These are phyloP conservation scores for Solanum stenotomum DNA, from an alignment of 257 asterid species.

Conservation along the genomic window DNA sequence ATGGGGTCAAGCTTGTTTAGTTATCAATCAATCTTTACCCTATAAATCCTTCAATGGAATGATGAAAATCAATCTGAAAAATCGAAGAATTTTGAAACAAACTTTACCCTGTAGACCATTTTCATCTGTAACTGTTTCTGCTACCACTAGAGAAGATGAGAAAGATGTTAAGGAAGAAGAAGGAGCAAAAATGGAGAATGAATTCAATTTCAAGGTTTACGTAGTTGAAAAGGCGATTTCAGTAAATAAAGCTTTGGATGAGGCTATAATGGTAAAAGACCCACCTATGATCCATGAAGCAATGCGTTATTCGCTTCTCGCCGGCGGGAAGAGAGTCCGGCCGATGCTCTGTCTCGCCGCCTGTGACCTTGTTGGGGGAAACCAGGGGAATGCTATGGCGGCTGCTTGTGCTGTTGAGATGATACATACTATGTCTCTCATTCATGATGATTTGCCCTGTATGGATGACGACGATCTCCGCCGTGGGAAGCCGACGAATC, in stretches of 20 bases:
- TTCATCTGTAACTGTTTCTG: conserved; percentile 14
- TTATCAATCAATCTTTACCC: not conserved
- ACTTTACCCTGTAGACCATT: not conserved
- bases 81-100: not conserved
- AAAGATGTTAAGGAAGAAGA: not conserved
- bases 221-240: conserved; percentile 35
- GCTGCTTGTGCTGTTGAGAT: conserved; percentile 86
- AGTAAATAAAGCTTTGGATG: conserved; percentile 48
- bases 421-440: conserved; percentile 71
- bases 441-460: conserved; percentile 74
- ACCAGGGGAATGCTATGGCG: conserved; percentile 39
- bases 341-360: conserved; percentile 79
- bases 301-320: conserved; percentile 63
- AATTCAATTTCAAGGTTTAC: conserved; percentile 38
- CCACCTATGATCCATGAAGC: conserved; percentile 63
- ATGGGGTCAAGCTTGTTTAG: conserved; percentile 18
- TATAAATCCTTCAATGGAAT: conserved; percentile 7
- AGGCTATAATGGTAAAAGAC: conserved; percentile 33
- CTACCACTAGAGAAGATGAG: conserved; percentile 25
- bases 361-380: conserved; percentile 75
- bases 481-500: conserved; percentile 70
- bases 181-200: not conserved
- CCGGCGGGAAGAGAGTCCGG: conserved; percentile 69
- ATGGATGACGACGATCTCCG: conserved; percentile 80
- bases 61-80: conserved; percentile 3